These are phyloP conservation scores for Paecilomyces formosus DNA, from an alignment of 2,329 filamentous ascomycete genomes.

Conservation along the genomic window DNA sequence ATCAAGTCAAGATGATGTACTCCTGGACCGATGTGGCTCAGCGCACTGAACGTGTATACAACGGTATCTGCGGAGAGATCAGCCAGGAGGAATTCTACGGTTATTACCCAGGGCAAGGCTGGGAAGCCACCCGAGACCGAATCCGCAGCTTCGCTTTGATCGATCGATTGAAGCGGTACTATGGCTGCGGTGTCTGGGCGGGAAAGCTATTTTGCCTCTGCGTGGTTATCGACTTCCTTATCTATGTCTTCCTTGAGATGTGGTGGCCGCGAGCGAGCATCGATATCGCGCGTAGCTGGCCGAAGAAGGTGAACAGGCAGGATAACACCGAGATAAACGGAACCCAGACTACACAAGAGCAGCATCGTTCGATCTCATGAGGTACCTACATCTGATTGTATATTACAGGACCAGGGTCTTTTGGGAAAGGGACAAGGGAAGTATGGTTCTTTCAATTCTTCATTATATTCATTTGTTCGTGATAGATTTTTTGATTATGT, in stretches of 20 bases:
- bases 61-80: conserved; percentile 82
- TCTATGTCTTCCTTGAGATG: conserved; percentile 83
- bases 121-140: conserved; percentile 63
- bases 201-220: conserved; percentile 96
- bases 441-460: background rate
- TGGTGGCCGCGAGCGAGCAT: conserved; percentile 78
- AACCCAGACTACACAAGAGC: background rate
- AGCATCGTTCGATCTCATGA: background rate
- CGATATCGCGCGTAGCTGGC: conserved; percentile 87
- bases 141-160: conserved; percentile 87
- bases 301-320: conserved; percentile 53
- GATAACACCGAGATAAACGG: background rate
- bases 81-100: conserved; percentile 84
- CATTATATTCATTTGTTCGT: background rate
- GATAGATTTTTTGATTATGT: background rate
- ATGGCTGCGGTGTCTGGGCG: conserved; percentile 96
- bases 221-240: conserved; percentile 85
- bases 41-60: conserved; percentile 90
- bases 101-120: conserved; percentile 60
- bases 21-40: conserved; percentile 94
- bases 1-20: conserved; percentile 97
- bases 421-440: background rate
- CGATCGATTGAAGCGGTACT: conserved; percentile 90
- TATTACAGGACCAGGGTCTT: background rate
- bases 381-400: background rate